phyloP scores from a whole-genome alignment of 805 yeast species.

The Teunomyces cretensis region DNA sequence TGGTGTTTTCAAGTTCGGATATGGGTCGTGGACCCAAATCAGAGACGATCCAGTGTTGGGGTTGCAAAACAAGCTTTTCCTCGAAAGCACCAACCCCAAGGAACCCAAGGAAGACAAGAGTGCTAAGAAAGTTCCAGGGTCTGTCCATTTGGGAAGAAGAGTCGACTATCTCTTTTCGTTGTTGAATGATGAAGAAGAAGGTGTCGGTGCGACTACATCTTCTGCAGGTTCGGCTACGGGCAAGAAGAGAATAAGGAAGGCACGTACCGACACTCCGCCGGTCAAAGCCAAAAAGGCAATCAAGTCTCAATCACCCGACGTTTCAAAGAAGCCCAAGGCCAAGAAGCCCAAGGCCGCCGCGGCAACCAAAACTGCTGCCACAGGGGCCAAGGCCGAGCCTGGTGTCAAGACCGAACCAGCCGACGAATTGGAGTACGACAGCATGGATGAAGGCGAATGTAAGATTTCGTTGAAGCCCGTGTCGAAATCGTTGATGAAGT shows the following conservation, averaged over 20 bases:
- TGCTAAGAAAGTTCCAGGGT: conserved; percentile 77
- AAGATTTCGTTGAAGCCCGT: conserved; percentile 63
- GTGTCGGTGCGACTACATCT: conserved; percentile 9
- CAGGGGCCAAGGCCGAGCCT: background rate
- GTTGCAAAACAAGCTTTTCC: conserved; percentile 77
- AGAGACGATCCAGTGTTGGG: conserved; percentile 94
- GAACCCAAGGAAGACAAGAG: conserved; percentile 25
- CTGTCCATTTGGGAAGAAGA: conserved; percentile 90
- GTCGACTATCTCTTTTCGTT: conserved; percentile 80
- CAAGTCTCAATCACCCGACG: conserved; percentile 19
- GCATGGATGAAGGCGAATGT: conserved; percentile 76
- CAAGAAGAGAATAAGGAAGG: conserved; percentile 10
- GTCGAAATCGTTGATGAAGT: conserved; percentile 59
- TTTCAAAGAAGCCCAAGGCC: conserved; percentile 14
- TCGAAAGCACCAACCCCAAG: conserved; percentile 39
- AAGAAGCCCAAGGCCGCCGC: conserved; percentile 10
- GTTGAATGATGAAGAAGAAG: conserved; percentile 57
- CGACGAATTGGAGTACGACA: conserved; percentile 58
- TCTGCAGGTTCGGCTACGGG: conserved; percentile 1
- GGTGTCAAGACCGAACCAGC: conserved; percentile 8
- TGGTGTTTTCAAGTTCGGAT: conserved; percentile 91
- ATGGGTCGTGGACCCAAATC: conserved; percentile 92
- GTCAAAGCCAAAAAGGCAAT: conserved; percentile 12
- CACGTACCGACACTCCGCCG: conserved; percentile 8
- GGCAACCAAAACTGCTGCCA: no score